Evolutionary conservation across 2,329 filamentous ascomycete genomes (phyloP).

Genomic region (Cercospora nicotianae): DNA sequence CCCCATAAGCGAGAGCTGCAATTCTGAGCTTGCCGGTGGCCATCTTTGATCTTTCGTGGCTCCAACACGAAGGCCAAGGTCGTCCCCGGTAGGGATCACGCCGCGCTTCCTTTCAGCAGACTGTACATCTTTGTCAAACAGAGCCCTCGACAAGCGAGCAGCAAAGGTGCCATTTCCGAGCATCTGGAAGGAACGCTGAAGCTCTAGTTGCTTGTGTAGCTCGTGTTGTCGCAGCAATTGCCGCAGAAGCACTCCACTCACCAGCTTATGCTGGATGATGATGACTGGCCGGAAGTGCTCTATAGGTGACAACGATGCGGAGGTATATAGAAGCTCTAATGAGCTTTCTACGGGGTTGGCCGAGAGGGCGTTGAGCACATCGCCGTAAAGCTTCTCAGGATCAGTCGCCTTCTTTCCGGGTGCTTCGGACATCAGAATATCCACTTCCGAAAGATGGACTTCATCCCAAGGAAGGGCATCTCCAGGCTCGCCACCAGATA

Average conservation of each 20-base stretch:
- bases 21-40: slow-evolving; percentile 91
- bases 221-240: slow-evolving; percentile 74
- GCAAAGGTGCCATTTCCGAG: slow-evolving; percentile 83
- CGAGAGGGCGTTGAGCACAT: not conserved
- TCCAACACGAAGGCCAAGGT: slow-evolving; percentile 82
- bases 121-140: slow-evolving; percentile 81
- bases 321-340: not conserved
- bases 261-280: slow-evolving; percentile 69
- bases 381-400: slow-evolving; percentile 2
- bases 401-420: not conserved
- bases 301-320: slow-evolving; percentile 18
- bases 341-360: not conserved
- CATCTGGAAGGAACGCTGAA: slow-evolving; percentile 80
- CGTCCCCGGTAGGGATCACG: slow-evolving; percentile 65
- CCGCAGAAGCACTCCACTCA: slow-evolving; percentile 74
- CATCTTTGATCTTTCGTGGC: slow-evolving; percentile 67
- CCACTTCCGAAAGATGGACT: not conserved
- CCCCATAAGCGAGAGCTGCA: slow-evolving; percentile 85
- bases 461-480: not conserved
- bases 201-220: slow-evolving; percentile 67
- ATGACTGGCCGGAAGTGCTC: slow-evolving; percentile 58
- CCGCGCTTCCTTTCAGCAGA: slow-evolving; percentile 73
- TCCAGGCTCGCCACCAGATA: not conserved
- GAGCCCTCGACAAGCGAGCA: slow-evolving; percentile 72
- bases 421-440: not conserved